Evolutionary conservation across 2,329 filamentous ascomycete species (phyloP), one percentile per base, ranked within the genome.

Genomic region (Hypoxylon sp.): DNA sequence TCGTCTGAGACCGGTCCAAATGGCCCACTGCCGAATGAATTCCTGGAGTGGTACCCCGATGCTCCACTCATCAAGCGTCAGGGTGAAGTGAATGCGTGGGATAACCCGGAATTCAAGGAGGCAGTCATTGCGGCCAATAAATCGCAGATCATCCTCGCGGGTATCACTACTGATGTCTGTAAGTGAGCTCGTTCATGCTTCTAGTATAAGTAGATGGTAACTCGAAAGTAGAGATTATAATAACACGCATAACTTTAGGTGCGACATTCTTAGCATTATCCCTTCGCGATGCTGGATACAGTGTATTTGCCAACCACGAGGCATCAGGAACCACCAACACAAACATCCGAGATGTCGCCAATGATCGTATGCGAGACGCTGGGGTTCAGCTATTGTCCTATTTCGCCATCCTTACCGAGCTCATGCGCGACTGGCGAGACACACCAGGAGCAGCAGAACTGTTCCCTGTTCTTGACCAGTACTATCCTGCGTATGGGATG

Each of bases 71-170:
- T 91, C 64, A 75, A 79, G 61, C 83, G 88, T 25, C 78, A 86
- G 54, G 88, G 88, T 27, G 85, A 91, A 65, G 87, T 91, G 63
- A 81, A 90, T 65, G 88, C 88, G 2, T 90, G 87, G 88, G 89
- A 91, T 66, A 90, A 89, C 61, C 60, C 77, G 2, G 81, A 88
- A 0, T 90, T 91, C 74, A 79, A 79, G 25, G 75, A 75, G 1
- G 87, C 88, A 2, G 77, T 91, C 54, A 72, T 78, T 57, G 86
- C 85, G 1, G 81, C 86, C 3, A 81, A 81, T 50, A 85, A 83
- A 67, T 83, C 78, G 20, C 89, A 91, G 67, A 74, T 91, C 62
- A 88, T 91, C 64, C 69, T 92, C 11, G 87, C 77, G 2, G 87
- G 88, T 5, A 89, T 91, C 62, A 79, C 82, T 2, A 91, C 88